A percentile compares a stretch with the other conserved stretches of the same genome.
These are phyloP conservation scores for Teratosphaeria zuluensis DNA, from an alignment of 2,329 filamentous ascomycete genomes.

Conservation along the genomic window DNA sequence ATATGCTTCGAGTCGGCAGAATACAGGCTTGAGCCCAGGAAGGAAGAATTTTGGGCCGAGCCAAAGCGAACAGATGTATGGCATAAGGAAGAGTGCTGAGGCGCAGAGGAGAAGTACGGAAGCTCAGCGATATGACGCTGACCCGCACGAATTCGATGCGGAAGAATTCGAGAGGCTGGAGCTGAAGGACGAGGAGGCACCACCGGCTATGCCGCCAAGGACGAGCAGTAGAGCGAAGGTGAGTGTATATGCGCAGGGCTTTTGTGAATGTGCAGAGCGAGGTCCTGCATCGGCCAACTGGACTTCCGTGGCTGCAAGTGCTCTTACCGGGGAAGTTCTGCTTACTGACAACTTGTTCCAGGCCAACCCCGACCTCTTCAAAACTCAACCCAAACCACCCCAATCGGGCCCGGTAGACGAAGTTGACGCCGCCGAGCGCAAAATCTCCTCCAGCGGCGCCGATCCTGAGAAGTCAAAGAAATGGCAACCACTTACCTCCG, in stretches of 20 bases:
- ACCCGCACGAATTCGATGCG: conserved; percentile 80
- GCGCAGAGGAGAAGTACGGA: conserved; percentile 59
- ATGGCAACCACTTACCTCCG: conserved; percentile 85
- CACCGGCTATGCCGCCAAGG: conserved; percentile 38
- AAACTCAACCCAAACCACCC: conserved; percentile 48
- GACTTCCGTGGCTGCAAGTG: too few species aligned
- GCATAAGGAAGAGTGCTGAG: conserved; percentile 24
- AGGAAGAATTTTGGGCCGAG: conserved; percentile 28
- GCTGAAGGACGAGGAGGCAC: conserved; percentile 49
- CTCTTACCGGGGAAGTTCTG: not conserved
- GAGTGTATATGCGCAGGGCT: not conserved
- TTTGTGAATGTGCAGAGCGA: not conserved
- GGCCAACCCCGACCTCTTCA: conserved; percentile 73
- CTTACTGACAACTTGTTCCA: not conserved
- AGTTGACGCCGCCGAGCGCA: conserved; percentile 62
- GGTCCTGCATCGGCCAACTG: not conserved
- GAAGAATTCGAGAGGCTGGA: conserved; percentile 64
- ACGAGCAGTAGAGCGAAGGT: conserved; percentile 52
- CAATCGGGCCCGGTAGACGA: conserved; percentile 63
- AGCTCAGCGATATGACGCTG: conserved; percentile 86
- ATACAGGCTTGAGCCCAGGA: conserved; percentile 21
- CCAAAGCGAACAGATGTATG: conserved; percentile 30
- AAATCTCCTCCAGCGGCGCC: conserved; percentile 1
- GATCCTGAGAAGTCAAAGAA: conserved; percentile 66
- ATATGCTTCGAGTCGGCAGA: conserved; percentile 26